phyloP scores from a whole-genome alignment of 2,329 filamentous ascomycete species.

The Aspergillus pseudotamarii region DNA sequence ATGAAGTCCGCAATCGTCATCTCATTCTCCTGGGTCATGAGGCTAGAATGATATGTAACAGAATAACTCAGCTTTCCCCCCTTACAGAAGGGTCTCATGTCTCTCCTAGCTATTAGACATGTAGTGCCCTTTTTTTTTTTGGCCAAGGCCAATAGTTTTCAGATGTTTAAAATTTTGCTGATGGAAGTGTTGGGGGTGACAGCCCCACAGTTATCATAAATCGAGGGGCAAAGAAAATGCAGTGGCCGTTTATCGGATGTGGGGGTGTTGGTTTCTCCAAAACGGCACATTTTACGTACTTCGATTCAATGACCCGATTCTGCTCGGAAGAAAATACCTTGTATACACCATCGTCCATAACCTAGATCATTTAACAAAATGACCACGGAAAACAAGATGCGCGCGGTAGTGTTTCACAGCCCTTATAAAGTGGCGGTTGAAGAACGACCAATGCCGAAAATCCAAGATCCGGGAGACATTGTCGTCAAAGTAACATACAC shows the following conservation, averaged over 20 bases:
- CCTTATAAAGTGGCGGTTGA: conserved; percentile 75
- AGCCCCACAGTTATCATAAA: conserved; percentile 8
- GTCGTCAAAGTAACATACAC: conserved; percentile 82
- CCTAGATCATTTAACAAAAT: conserved; percentile 20
- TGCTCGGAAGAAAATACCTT: background rate
- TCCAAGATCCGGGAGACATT: conserved; percentile 72
- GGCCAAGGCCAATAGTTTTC: background rate
- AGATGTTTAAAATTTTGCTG: background rate
- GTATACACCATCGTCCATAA: background rate
- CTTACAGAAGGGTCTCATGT: background rate
- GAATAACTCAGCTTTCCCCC: background rate
- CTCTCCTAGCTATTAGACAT: background rate
- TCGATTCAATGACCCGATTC: background rate
- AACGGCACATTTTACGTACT: background rate
- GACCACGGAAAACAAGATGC: conserved; percentile 64
- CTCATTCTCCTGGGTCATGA: background rate
- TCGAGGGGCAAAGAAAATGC: conserved; percentile 3
- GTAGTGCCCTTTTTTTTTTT: background rate
- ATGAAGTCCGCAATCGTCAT: background rate
- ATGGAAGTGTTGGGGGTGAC: background rate
- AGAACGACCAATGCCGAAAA: conserved; percentile 74
- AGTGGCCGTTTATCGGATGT: conserved; percentile 15
- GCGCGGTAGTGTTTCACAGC: conserved; percentile 84
- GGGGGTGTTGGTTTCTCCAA: background rate
- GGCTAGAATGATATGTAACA: conserved; percentile 10